These are phyloP conservation scores for Starmera dryadoides DNA, from an alignment of 805 yeast genomes.

Conservation along the genomic window DNA sequence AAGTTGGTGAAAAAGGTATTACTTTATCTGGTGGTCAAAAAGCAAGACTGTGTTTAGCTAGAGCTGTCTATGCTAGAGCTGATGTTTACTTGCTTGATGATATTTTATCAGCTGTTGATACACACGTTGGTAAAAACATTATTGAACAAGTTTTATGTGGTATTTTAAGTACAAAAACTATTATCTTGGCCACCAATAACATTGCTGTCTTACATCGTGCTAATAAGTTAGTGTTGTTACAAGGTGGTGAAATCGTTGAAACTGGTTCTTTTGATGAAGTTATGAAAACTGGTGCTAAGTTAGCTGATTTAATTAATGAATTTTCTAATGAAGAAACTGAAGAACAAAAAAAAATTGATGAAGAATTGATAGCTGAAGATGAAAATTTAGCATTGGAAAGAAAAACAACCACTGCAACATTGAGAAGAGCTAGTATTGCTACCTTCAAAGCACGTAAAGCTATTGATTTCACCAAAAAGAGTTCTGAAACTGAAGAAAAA, in stretches of 20 bases:
- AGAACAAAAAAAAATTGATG: slow-evolving; percentile 1
- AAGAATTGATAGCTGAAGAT: slow-evolving; percentile 6
- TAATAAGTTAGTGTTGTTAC: slow-evolving; percentile 51
- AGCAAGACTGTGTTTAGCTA: slow-evolving; percentile 56
- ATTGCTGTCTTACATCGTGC: slow-evolving; percentile 50
- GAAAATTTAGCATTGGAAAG: slow-evolving; percentile 14
- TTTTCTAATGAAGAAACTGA: slow-evolving; percentile 17
- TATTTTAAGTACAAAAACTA: slow-evolving; percentile 42
- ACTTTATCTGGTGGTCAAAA: slow-evolving; percentile 59
- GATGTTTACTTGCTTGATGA: slow-evolving; percentile 60
- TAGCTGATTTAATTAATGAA: slow-evolving; percentile 22
- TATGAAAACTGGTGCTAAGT: slow-evolving; percentile 28
- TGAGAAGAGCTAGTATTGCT: slow-evolving; percentile 58
- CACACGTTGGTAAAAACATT: slow-evolving; percentile 64
- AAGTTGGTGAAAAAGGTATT: slow-evolving; percentile 54
- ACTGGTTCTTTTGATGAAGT: slow-evolving; percentile 46
- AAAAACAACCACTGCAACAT: slow-evolving; percentile 9
- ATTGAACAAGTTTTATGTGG: slow-evolving; percentile 63
- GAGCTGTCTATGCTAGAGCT: slow-evolving; percentile 58
- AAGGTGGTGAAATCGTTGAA: slow-evolving; percentile 49
- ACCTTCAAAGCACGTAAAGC: slow-evolving; percentile 40
- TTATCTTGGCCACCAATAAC: slow-evolving; percentile 52
- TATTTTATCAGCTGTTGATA: slow-evolving; percentile 64
- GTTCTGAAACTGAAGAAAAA: slow-evolving; percentile 43
- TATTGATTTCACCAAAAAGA: slow-evolving; percentile 23